phyloP scores from a whole-genome alignment of 331 rosid species.

The Pyrus hybrid region DNA sequence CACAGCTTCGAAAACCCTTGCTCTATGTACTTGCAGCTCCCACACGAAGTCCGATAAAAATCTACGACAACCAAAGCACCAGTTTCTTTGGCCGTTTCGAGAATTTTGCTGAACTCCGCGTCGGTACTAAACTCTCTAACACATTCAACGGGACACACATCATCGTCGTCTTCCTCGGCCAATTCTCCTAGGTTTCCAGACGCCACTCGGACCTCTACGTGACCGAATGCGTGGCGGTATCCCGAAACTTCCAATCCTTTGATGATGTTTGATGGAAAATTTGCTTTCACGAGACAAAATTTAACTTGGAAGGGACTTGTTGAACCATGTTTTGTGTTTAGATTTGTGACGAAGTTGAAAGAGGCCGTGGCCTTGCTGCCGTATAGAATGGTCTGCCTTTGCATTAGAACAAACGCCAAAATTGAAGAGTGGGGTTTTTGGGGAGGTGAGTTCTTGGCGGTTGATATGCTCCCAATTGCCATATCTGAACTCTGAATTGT shows the following conservation, averaged over 20 bases:
- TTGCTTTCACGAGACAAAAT: conserved; percentile 26
- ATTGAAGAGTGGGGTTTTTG: background rate
- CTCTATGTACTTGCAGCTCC: conserved; percentile 95
- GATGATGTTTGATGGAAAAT: conserved; percentile 7
- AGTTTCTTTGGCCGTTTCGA: conserved; percentile 50
- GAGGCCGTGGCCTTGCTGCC: conserved; percentile 28
- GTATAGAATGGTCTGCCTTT: conserved; percentile 23
- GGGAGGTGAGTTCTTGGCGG: background rate
- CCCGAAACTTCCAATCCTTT: background rate
- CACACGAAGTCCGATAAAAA: conserved; percentile 88
- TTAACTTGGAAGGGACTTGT: conserved; percentile 25
- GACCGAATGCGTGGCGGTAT: background rate
- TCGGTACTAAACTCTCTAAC: conserved; percentile 79
- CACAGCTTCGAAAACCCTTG: conserved; percentile 84
- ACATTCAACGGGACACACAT: conserved; percentile 85
- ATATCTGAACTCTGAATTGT: conserved; percentile 15
- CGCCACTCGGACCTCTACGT: conserved; percentile 27
- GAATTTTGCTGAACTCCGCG: conserved; percentile 56
- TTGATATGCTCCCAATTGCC: background rate
- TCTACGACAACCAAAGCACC: conserved; percentile 72
- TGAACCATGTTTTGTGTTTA: conserved; percentile 18
- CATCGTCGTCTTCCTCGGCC: conserved; percentile 64
- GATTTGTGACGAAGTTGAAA: conserved; percentile 13
- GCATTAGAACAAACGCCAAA: background rate
- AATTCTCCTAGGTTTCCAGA: conserved; percentile 31